Percentiles rank a stretch among this genome's conserved stretches.
phyloP scores from a whole-genome alignment of 305 asterid species.

The Petunia hybrid region DNA sequence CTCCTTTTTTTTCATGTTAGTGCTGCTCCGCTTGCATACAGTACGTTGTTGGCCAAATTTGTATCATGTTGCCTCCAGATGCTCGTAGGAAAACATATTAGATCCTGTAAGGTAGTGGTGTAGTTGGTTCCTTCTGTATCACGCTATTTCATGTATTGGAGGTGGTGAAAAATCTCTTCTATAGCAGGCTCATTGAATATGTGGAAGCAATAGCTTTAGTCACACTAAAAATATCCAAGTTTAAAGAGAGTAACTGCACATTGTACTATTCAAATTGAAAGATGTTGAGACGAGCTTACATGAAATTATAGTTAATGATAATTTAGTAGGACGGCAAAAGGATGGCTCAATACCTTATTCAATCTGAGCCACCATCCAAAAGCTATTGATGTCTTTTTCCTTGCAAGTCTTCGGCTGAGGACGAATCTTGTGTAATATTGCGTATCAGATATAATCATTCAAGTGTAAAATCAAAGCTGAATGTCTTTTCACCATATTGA shows the following conservation, averaged over 20 bases:
- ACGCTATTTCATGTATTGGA: background rate
- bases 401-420: background rate
- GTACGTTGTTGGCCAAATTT: background rate
- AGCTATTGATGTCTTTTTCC: constrained; percentile 12
- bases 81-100: constrained; percentile 26
- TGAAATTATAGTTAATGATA: background rate
- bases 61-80: constrained; percentile 17
- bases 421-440: constrained; percentile 22
- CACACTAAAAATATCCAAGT: constrained; percentile 9
- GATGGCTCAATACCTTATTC: background rate
- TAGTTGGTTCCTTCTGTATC: constrained; percentile 13
- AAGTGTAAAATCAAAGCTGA: constrained; percentile 11
- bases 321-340: background rate
- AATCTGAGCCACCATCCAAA: background rate
- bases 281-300: constrained; percentile 10
- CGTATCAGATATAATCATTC: constrained; percentile 7
- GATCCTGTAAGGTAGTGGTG: constrained; percentile 26
- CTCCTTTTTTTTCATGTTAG: background rate
- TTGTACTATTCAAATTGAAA: constrained; percentile 11
- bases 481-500: constrained; percentile 8
- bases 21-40: constrained; percentile 10
- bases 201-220: background rate
- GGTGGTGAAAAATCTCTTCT: background rate
- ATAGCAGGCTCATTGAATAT: constrained; percentile 2
- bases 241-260: background rate